phyloP scores from a whole-genome alignment of 1,284 basidiomycete genomes.

The Volvariella surrecta region DNA sequence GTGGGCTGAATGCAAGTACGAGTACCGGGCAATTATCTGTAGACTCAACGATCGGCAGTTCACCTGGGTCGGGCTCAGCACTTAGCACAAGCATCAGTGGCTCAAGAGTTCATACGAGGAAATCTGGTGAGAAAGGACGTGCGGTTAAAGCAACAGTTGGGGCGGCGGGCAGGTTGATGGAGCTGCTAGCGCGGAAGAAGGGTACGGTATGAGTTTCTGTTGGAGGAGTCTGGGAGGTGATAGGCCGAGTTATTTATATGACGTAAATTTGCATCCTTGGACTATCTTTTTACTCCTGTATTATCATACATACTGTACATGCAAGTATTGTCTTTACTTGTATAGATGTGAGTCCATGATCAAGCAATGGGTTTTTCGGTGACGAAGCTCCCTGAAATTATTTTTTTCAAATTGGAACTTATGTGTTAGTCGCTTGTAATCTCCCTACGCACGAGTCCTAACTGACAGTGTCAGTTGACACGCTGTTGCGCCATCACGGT shows the following conservation, averaged over 20 bases:
- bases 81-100: constrained; percentile 27
- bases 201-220: background rate
- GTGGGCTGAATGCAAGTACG: background rate
- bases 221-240: background rate
- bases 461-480: no score
- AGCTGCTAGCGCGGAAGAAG: constrained; percentile 19
- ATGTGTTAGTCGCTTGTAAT: no score
- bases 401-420: no score
- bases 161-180: constrained; percentile 23
- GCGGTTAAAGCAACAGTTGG: constrained; percentile 16
- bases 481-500: no score
- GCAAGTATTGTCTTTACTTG: no score
- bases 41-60: constrained; percentile 14
- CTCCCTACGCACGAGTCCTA: no score
- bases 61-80: constrained; percentile 46
- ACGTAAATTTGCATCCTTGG: no score
- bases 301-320: no score
- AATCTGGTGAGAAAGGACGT: constrained; percentile 12
- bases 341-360: no score
- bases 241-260: no score
- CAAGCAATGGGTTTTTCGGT: no score
- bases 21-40: background rate
- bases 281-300: background rate
- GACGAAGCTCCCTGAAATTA: no score
- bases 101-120: constrained; percentile 14